Conservation (phyloP, 768 basidiomycete species). For the Galerina marginata region DNA sequence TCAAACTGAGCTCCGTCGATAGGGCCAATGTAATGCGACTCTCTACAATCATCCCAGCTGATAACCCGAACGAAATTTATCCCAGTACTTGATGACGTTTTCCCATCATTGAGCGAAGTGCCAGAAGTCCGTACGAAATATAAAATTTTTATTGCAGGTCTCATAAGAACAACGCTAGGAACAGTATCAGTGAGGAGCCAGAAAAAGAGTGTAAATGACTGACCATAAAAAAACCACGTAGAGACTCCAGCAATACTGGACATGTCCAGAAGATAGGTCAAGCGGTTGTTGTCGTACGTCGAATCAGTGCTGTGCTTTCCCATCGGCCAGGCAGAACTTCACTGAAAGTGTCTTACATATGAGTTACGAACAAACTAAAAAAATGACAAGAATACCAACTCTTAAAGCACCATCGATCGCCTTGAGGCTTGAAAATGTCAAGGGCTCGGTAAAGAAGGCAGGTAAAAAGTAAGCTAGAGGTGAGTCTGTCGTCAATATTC, state of each 20-base stretch:
- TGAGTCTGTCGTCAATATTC: too few species aligned
- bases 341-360: too few species aligned
- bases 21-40: constrained; percentile 69
- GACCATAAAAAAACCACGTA: constrained; percentile 50
- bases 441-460: too few species aligned
- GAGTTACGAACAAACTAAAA: too few species aligned
- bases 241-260: too few species aligned
- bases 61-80: constrained; percentile 55
- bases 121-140: constrained; percentile 64
- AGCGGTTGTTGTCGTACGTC: too few species aligned
- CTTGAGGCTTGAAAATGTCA: too few species aligned
- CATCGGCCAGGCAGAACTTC: constrained; percentile 48
- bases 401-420: too few species aligned
- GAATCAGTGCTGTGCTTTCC: too few species aligned
- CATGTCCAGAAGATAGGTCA: too few species aligned
- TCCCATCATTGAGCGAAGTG: constrained; percentile 65
- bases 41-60: constrained; percentile 76
- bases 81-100: constrained; percentile 51
- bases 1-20: constrained; percentile 62
- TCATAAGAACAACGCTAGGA: constrained; percentile 53
- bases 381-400: too few species aligned
- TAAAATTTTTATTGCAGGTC: constrained; percentile 61
- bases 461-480: too few species aligned
- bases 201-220: constrained; percentile 3
- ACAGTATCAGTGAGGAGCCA: neutral